These are phyloP conservation scores for Mortierella polycephala DNA, from an alignment of 371 early-diverging fungal species.

Conservation along the genomic window DNA sequence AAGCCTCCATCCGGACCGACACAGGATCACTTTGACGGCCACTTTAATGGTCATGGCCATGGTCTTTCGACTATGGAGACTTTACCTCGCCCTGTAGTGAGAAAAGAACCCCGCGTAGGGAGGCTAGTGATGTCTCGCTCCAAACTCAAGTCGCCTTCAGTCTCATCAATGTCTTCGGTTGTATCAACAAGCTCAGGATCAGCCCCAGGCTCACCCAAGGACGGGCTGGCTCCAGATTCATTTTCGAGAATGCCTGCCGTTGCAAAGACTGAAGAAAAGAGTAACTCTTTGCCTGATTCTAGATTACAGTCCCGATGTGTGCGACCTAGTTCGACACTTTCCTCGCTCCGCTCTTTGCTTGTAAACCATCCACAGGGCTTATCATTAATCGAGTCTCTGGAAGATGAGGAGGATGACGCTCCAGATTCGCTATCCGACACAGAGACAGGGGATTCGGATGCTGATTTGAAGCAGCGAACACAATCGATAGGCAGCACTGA, in stretches of 20 bases:
- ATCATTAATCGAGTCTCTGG: conserved; percentile 45
- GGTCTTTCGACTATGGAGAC: conserved; percentile 4
- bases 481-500: conserved; percentile 17
- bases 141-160: conserved; percentile 18
- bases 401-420: conserved; percentile 41
- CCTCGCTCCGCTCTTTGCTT: conserved; percentile 41
- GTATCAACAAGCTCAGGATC: conserved; percentile 11
- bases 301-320: not conserved
- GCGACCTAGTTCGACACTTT: conserved; percentile 43
- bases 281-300: not conserved
- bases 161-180: conserved; percentile 7
- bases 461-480: conserved; percentile 36
- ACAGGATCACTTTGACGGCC: conserved; percentile 23
- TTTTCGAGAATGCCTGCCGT: not conserved
- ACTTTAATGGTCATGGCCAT: conserved; percentile 18
- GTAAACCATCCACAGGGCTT: conserved; percentile 52
- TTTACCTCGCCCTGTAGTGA: not conserved
- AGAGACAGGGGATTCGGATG: conserved; percentile 43
- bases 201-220: conserved; percentile 15
- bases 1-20: not conserved
- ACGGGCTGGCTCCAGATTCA: conserved; percentile 4
- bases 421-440: conserved; percentile 42
- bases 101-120: conserved; percentile 16
- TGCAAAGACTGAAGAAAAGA: not conserved
- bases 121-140: conserved; percentile 36